Base-by-base conservation (phyloP, 2,329 filamentous ascomycete genomes). In the Emericellopsis cladophorae region DNA sequence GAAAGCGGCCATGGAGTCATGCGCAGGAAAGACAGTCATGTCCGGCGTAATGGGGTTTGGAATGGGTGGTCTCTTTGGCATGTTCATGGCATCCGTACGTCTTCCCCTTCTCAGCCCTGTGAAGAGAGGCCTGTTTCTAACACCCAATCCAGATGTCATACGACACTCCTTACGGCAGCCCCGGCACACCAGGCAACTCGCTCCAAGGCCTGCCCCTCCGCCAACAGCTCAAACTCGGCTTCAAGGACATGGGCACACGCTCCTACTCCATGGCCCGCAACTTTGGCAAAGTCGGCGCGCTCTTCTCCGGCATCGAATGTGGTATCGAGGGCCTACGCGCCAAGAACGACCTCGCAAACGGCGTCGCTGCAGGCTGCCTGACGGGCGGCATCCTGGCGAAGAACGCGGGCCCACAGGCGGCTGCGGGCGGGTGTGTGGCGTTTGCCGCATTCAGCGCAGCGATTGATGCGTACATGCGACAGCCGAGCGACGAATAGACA, bases 71-170 rank as follows among this genome's bases (percentile, higher is more conserved):
- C 70, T 93, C 35, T 98, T 98, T 52, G 92, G 92, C 51, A 74
- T 96, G 54, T 98, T 98, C 70, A 98, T 96, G 90, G 87, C 89
- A 44, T 92, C 85, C 55, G 87, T 94, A 79, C 48, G 82, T 69
- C 22, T n/a, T 41, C 31, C 18, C 21, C 31, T 29, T 41, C 35
- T 41, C 35, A 37, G 14, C 37, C 16, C 21, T 29, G 31, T 16
- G 32, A 22, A 23, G 22, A 7, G 14, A 35, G 40, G 38, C 23
- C 12, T 29, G 29, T 26, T 12, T 35, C 32, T 29, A 29, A 29
- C 26, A 29, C 8, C 26, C 4, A 29, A 12, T 4, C 40, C 45
- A 94, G 87, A 98, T 98, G 92, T 83, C 87, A 63, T 98, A 98
- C 74, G 92, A 98, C 59, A 95, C 89, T 0, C 85, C 90, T 44